phyloP scores from a whole-genome alignment of 1,284 basidiomycete species.

The Puccinia horiana region DNA sequence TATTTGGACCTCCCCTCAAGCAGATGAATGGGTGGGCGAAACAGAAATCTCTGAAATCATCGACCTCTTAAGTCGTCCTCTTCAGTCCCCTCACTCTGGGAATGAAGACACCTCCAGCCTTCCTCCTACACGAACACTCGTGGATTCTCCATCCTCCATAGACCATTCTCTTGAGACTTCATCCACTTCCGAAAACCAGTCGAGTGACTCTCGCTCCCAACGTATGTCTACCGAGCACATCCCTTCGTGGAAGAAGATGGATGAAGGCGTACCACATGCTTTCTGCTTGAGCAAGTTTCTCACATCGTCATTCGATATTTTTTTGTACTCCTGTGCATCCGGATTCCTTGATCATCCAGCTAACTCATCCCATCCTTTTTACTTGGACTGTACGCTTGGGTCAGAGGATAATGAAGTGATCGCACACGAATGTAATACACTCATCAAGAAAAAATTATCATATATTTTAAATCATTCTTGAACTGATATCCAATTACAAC shows the following conservation, averaged over 20 bases:
- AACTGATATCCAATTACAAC: background rate
- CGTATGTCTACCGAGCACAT: background rate
- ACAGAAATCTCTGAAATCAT: constrained; percentile 33
- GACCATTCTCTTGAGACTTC: background rate
- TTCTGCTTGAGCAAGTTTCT: constrained; percentile 46
- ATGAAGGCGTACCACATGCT: constrained; percentile 29
- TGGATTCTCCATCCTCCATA: background rate
- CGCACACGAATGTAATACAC: constrained; percentile 12
- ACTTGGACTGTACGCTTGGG: background rate
- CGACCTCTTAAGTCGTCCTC: background rate
- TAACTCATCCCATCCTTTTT: no score
- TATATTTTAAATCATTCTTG: no score
- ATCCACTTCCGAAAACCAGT: background rate
- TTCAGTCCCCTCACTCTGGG: background rate
- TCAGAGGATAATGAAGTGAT: constrained; percentile 26
- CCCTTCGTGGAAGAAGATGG: constrained; percentile 27
- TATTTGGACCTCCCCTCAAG: constrained; percentile 8
- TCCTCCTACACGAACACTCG: background rate
- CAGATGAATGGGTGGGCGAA: constrained; percentile 46
- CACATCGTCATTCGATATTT: no score
- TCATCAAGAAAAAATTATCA: constrained; percentile 18
- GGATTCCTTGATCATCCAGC: no score
- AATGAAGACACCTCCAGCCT: background rate
- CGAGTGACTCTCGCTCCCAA: background rate
- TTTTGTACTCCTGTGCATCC: no score